Percentiles rank a stretch among this genome's conserved stretches.
Evolutionary conservation across 345 rosid genomes (phyloP).

Genomic region (Eucalyptus tenuipes): DNA sequence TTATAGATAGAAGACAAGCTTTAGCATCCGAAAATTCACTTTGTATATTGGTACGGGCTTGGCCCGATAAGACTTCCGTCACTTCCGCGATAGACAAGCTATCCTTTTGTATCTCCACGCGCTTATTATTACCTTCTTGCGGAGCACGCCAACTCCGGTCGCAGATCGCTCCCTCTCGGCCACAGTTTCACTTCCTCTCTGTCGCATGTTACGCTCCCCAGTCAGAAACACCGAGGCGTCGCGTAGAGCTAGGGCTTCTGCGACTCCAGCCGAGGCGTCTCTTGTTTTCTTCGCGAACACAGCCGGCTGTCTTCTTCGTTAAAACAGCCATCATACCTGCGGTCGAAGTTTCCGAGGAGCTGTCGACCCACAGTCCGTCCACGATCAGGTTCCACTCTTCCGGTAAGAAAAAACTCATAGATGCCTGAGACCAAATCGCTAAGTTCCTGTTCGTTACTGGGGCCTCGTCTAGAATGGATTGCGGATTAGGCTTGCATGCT

Average conservation of each 20-base stretch:
- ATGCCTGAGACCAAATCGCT: not conserved
- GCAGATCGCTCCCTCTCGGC: too few relatives aligned
- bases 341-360: not conserved
- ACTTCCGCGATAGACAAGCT: not conserved
- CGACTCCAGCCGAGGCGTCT: not conserved
- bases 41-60: too few relatives aligned
- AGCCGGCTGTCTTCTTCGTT: too few relatives aligned
- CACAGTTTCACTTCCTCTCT: not conserved
- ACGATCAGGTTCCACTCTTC: not conserved
- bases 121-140: not conserved
- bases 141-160: not conserved
- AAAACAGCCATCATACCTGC: not conserved
- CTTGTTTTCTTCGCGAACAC: not conserved
- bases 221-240: not conserved
- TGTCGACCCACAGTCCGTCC: not conserved
- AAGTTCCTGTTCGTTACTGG: not conserved
- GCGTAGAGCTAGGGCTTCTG: not conserved
- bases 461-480: not conserved
- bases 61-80: too few relatives aligned
- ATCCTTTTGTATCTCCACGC: not conserved
- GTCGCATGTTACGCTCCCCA: not conserved
- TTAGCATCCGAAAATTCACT: not conserved
- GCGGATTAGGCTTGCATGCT: not conserved
- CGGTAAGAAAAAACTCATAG: not conserved
- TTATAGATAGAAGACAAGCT: not conserved